Conservation (phyloP, 1,284 basidiomycete species). For the Irpex rosettiformis region DNA sequence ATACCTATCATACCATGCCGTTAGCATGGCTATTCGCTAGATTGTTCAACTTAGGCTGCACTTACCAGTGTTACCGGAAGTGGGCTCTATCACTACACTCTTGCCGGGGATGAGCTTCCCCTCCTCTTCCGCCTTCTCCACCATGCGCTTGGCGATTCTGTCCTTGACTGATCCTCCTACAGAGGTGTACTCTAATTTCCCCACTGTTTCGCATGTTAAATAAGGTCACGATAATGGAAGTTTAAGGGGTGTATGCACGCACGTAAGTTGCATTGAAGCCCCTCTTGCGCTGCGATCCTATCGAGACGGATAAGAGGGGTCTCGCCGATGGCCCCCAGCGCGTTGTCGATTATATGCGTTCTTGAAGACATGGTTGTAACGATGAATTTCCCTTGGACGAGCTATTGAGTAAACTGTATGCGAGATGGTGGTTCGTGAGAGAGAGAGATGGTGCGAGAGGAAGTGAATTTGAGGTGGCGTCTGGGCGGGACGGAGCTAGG, state of each 20-base stretch:
- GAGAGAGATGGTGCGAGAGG: background rate
- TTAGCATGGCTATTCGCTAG: background rate
- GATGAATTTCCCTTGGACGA: too few species aligned
- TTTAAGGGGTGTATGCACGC: constrained; percentile 30
- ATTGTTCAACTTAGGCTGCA: constrained; percentile 5
- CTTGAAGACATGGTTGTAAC: constrained; percentile 25
- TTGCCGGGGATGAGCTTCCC: constrained; percentile 86
- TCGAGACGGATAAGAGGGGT: constrained; percentile 90
- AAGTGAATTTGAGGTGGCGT: background rate
- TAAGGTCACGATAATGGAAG: background rate
- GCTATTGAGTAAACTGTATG: background rate
- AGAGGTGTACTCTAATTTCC: constrained; percentile 89
- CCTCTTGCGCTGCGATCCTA: constrained; percentile 72
- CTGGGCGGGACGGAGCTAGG: background rate
- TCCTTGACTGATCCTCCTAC: constrained; percentile 96
- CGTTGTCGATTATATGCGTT: constrained; percentile 63
- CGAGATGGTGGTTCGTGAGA: background rate
- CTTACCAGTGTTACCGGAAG: constrained; percentile 91
- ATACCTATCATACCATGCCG: constrained; percentile 56
- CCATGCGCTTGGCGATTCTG: constrained; percentile 96
- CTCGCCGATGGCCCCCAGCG: constrained; percentile 83
- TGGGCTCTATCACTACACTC: constrained; percentile 92
- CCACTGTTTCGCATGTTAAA: constrained; percentile 48
- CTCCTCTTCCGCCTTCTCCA: constrained; percentile 86
- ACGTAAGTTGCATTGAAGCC: constrained; percentile 90